Evolutionary conservation across 2,329 filamentous ascomycete species (phyloP).

Genomic region (Monascus ruber): DNA sequence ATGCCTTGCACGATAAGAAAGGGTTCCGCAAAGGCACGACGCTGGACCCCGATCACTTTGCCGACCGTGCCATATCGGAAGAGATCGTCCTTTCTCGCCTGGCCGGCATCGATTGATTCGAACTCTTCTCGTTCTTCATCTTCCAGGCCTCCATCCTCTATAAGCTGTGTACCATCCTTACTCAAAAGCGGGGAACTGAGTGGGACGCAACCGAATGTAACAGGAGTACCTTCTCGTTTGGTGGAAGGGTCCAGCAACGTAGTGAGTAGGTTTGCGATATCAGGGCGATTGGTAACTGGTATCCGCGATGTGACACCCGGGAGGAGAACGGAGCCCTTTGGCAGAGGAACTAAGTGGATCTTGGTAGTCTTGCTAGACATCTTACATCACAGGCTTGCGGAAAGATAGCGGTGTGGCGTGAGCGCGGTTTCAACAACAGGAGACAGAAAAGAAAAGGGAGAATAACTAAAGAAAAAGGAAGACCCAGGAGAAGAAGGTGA

Average conservation of each 20-base stretch:
- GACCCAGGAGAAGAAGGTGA: constrained; percentile 1
- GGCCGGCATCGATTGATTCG: constrained; percentile 45
- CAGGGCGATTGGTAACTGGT: constrained; percentile 69
- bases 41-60: constrained; percentile 67
- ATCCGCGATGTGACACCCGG: constrained; percentile 79
- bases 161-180: constrained; percentile 61
- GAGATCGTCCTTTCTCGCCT: constrained; percentile 58
- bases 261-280: constrained; percentile 78
- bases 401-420: constrained; percentile 3
- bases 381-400: constrained; percentile 5
- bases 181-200: constrained; percentile 65
- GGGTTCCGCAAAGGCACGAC: constrained; percentile 63
- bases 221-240: constrained; percentile 52
- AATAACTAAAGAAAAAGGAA: constrained; percentile 1
- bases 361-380: constrained; percentile 32
- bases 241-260: constrained; percentile 69
- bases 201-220: constrained; percentile 81
- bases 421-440: neutral
- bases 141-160: constrained; percentile 51
- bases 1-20: constrained; percentile 78
- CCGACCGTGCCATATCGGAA: constrained; percentile 74
- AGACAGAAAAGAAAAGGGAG: neutral
- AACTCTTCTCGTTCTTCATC: constrained; percentile 32
- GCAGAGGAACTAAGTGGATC: constrained; percentile 71
- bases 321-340: constrained; percentile 68